Evolutionary conservation across 2,329 filamentous ascomycete species (phyloP).

Genomic region (Hymenoscyphus salicellus): DNA sequence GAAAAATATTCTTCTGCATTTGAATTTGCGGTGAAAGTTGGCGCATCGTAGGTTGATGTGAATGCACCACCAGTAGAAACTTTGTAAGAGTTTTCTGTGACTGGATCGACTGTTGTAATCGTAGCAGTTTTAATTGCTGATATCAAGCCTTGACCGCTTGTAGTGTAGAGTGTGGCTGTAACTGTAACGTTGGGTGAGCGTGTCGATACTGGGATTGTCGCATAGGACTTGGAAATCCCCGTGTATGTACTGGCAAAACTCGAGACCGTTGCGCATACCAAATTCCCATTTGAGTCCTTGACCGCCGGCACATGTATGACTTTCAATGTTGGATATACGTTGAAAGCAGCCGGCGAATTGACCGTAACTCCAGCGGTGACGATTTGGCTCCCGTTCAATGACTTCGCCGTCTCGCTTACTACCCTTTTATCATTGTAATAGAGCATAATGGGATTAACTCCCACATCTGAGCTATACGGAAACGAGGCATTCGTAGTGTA

Average conservation of each 20-base stretch:
- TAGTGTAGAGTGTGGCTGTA: conserved; percentile 7
- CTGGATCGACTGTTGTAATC: background rate
- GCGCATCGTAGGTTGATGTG: conserved; percentile 7
- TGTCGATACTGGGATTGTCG: background rate
- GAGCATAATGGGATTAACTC: conserved; percentile 10
- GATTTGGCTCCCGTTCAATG: conserved; percentile 10
- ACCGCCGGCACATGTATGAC: conserved; percentile 14
- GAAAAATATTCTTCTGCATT: conserved; percentile 16
- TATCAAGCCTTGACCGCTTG: background rate
- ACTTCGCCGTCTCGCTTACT: background rate
- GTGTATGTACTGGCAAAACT: conserved; percentile 2
- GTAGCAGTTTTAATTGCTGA: conserved; percentile 4
- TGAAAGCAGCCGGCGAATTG: conserved; percentile 18
- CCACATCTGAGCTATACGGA: background rate
- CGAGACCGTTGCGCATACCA: conserved; percentile 13
- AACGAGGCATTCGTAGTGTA: conserved; percentile 14
- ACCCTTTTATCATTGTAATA: conserved; percentile 8
- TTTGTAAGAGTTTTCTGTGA: background rate
- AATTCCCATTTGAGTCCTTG: conserved; percentile 10
- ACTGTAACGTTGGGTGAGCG: background rate
- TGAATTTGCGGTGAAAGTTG: conserved; percentile 10
- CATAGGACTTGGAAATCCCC: background rate
- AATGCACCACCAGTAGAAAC: conserved; percentile 6
- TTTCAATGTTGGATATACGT: conserved; percentile 16
- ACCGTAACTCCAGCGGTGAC: conserved; percentile 16